These are phyloP conservation scores for Teratosphaeria viscida DNA, from an alignment of 2,329 filamentous ascomycete genomes.

Conservation along the genomic window DNA sequence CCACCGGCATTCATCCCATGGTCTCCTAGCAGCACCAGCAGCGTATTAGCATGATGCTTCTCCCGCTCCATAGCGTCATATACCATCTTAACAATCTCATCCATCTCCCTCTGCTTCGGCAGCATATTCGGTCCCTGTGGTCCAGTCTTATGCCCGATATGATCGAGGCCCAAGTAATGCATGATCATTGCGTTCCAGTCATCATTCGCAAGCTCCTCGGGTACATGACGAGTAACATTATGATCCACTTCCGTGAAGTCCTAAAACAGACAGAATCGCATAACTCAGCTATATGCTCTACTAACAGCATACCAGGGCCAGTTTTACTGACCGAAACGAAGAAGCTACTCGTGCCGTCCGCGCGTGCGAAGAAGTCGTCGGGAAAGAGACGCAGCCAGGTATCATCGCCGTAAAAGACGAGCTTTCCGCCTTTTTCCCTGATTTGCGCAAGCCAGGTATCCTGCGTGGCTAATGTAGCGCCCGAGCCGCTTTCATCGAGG, in stretches of 20 bases:
- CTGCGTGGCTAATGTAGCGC: conserved; percentile 74
- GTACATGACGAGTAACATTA: conserved; percentile 88
- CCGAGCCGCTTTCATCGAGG: conserved; percentile 86
- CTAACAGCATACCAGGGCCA: conserved; percentile 19
- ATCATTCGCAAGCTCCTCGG: conserved; percentile 58
- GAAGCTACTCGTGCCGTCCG: conserved; percentile 93
- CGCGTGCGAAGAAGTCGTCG: conserved; percentile 61
- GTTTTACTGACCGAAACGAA: conserved; percentile 74
- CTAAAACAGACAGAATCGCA: conserved; percentile 37
- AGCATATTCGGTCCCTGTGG: conserved; percentile 79
- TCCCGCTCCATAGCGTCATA: conserved; percentile 64
- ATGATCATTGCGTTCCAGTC: conserved; percentile 94
- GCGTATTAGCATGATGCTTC: conserved; percentile 61
- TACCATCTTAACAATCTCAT: conserved; percentile 64
- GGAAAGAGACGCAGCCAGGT: conserved; percentile 96
- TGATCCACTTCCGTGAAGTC: conserved; percentile 97
- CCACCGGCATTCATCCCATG: conserved; percentile 99
- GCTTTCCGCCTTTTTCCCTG: conserved; percentile 62
- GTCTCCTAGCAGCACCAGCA: conserved; percentile 82
- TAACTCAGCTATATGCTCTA: conserved; percentile 26
- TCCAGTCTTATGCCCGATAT: conserved; percentile 94
- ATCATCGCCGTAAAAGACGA: conserved; percentile 95
- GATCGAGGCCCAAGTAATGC: conserved; percentile 91
- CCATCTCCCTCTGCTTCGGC: conserved; percentile 91
- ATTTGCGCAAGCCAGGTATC: conserved; percentile 96